A percentile compares a stretch with the other conserved stretches of the same genome.
Evolutionary conservation across 148 eudicot genomes (phyloP).

Genomic region (Vaccinium corymbosum): DNA sequence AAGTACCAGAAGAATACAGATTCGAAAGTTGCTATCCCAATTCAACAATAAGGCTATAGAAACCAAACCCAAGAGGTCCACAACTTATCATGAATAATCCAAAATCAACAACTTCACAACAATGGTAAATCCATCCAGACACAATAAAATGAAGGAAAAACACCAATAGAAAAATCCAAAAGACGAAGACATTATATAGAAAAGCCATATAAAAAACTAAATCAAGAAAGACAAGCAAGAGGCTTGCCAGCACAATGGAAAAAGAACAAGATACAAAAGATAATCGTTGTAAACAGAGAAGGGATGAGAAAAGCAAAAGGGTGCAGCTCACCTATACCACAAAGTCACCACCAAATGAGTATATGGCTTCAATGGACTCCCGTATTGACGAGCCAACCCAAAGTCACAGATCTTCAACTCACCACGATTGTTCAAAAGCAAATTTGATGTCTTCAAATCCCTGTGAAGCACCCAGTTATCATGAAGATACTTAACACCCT

Average conservation of each 20-base stretch:
- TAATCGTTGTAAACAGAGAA: background rate
- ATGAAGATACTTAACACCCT: constrained; percentile 83
- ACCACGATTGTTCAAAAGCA: constrained; percentile 83
- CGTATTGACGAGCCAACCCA: constrained; percentile 93
- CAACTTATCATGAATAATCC: background rate
- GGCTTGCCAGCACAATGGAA: background rate
- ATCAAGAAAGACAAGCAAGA: background rate
- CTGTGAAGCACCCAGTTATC: constrained; percentile 98
- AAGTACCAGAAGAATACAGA: background rate
- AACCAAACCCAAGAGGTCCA: background rate
- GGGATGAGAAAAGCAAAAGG: constrained; percentile 12
- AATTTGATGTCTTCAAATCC: constrained; percentile 85
- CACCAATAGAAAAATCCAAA: background rate
- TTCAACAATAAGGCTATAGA: background rate
- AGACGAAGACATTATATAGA: background rate
- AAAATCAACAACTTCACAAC: background rate
- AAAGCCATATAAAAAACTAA: background rate
- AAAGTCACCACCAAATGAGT: constrained; percentile 94
- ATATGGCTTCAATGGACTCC: constrained; percentile 90
- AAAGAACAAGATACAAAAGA: background rate
- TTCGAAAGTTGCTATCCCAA: background rate
- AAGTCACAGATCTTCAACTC: constrained; percentile 93
- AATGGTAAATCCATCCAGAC: background rate
- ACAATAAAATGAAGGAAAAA: background rate
- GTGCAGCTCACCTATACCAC: constrained; percentile 88